Evolutionary conservation across 495 filamentous ascomycete species (phyloP), one percentile per base, ranked within the genome.

Genomic region (Friedmanniomyces endolithicus): DNA sequence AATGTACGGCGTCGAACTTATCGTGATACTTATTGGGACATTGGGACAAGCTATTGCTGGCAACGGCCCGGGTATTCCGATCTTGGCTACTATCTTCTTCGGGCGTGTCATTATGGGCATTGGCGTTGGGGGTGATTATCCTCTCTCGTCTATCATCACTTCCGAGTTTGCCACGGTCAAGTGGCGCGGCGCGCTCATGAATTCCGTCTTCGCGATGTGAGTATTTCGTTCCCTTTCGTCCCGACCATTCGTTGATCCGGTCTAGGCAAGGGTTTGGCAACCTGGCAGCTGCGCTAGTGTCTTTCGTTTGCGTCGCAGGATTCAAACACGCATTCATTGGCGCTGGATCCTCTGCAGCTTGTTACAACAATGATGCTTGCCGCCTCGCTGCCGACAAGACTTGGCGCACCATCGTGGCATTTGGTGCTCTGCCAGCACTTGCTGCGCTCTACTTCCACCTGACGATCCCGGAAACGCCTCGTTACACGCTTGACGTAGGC

Each of bases 61-160:
- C 1, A 17, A 45, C 27, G n/a, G 19, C 0, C 41, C 19, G n/a
- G 53, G 53, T 39, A 19, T 49, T 25, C 22, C 41, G 29, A 55
- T 57, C 19, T 19, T 59, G 12, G 55, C 24, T 29, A 35, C 27
- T 14, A 55, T 59, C 53, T 25, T 59, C 34, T 55, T 55, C 22
- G 48, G 55, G 40, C 39, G 56, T 20, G 29, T 59, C 17, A 8
- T 56, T n/a, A 33, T 59, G 27, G 56, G 56, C 6, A 50, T 59
- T 46, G 56, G 56, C 25, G 46, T 59, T 23, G 56, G 56, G 19
- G 56, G 56, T 23, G 56, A 59, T 31, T 59, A 59, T 39, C 56
- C 56, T 17, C 25, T 59, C 31, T 59, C 56, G 22, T 35, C 56
- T 44, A 31, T 44, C 7, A 59, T 59, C 49, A 37, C 34, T 12